These are phyloP conservation scores for Colletotrichum salicis DNA, from an alignment of 2,329 filamentous ascomycete genomes.

Conservation along the genomic window DNA sequence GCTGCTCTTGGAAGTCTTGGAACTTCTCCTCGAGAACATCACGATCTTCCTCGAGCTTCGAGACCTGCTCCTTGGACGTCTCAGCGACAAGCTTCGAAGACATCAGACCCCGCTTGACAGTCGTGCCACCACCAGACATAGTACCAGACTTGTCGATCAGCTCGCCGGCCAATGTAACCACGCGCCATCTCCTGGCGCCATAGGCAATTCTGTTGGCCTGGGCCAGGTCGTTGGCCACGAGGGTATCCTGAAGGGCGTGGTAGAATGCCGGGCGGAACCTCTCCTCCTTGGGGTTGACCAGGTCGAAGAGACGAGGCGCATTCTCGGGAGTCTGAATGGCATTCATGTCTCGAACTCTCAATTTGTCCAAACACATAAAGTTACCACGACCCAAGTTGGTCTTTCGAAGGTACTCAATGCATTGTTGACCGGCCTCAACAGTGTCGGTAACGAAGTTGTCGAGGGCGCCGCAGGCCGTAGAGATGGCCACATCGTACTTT, in stretches of 20 bases:
- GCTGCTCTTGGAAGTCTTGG: conserved; percentile 84
- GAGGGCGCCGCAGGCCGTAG: conserved; percentile 89
- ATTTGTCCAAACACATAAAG: conserved; percentile 93
- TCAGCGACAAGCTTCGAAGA: conserved; percentile 94
- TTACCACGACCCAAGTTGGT: conserved; percentile 97
- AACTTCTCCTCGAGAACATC: conserved; percentile 87
- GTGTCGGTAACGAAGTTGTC: conserved; percentile 98
- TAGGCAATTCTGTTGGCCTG: conserved; percentile 98
- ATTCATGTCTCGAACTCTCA: conserved; percentile 81
- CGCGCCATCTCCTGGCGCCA: conserved; percentile 91
- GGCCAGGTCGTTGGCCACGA: conserved; percentile 91
- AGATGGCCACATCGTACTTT: conserved; percentile 97
- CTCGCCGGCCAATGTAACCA: conserved; percentile 94
- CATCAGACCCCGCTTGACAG: conserved; percentile 93
- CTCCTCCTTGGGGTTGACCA: conserved; percentile 89
- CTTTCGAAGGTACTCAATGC: conserved; percentile 96
- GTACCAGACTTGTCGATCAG: conserved; percentile 98
- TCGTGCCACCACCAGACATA: conserved; percentile 96
- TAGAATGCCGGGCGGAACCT: conserved; percentile 92
- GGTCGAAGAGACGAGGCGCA: conserved; percentile 90
- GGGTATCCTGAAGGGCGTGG: conserved; percentile 92
- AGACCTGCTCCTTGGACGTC: conserved; percentile 86
- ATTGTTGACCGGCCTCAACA: conserved; percentile 95
- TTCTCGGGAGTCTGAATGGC: conserved; percentile 89
- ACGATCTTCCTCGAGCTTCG: conserved; percentile 86